A percentile compares a stretch with the other conserved stretches of the same genome.
Evolutionary conservation across 2,329 filamentous ascomycete species (phyloP).

Genomic region (Lasiodiplodia sp.): DNA sequence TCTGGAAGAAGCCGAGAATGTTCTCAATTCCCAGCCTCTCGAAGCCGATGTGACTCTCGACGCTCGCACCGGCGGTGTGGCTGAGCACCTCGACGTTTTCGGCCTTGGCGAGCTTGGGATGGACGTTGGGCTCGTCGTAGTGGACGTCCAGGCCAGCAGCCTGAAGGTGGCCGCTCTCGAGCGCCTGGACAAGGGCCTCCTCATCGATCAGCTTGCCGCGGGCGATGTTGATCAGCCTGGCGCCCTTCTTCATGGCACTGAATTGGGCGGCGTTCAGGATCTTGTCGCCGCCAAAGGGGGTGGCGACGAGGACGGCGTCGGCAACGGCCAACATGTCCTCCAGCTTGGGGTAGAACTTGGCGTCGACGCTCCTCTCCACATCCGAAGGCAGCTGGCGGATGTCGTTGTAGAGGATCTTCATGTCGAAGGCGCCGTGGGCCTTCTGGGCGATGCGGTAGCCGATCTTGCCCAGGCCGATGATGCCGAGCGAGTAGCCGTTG

Average conservation of each 20-base stretch:
- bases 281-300: slow-evolving; percentile 39
- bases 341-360: slow-evolving; percentile 39
- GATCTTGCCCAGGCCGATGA: slow-evolving; percentile 48
- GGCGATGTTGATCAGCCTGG: slow-evolving; percentile 61
- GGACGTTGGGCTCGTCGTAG: slow-evolving; percentile 59
- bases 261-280: slow-evolving; percentile 50
- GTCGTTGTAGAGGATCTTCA: slow-evolving; percentile 45
- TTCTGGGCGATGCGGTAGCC: slow-evolving; percentile 42
- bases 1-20: slow-evolving; percentile 65
- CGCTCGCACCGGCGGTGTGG: slow-evolving; percentile 71
- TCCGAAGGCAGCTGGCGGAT: slow-evolving; percentile 33
- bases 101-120: slow-evolving; percentile 54
- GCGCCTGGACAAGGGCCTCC: slow-evolving; percentile 54
- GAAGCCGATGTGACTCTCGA: slow-evolving; percentile 71
- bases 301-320: slow-evolving; percentile 44
- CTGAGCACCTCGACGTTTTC: slow-evolving; percentile 66
- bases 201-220: slow-evolving; percentile 61
- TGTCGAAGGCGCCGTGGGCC: slow-evolving; percentile 40
- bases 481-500: slow-evolving; percentile 39
- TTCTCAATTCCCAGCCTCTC: slow-evolving; percentile 73
- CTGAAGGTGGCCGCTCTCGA: slow-evolving; percentile 57
- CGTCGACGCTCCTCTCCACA: slow-evolving; percentile 33
- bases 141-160: slow-evolving; percentile 61
- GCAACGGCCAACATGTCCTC: slow-evolving; percentile 39
- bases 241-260: slow-evolving; percentile 56